Evolutionary conservation across 108 stramenopile genomes (phyloP).

Genomic region (Poteriospumella lacustris): DNA sequence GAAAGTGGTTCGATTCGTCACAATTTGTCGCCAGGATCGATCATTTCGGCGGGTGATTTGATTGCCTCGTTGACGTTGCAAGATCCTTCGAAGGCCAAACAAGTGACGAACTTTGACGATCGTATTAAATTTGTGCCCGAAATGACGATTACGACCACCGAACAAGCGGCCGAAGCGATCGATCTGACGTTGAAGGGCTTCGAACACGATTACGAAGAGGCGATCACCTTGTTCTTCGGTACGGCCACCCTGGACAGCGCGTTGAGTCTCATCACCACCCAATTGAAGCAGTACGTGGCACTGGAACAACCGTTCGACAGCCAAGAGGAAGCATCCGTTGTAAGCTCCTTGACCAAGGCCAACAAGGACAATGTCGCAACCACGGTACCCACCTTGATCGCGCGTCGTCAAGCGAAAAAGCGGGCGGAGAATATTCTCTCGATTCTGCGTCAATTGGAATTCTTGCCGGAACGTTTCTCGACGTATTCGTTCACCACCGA

Average conservation of each 20-base stretch:
- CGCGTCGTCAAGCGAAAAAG: neutral
- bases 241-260: slow-evolving; percentile 41
- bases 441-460: neutral
- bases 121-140: neutral
- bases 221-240: slow-evolving; percentile 1
- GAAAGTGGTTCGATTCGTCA: slow-evolving; percentile 88
- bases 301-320: slow-evolving; percentile 67
- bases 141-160: neutral
- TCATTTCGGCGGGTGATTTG: slow-evolving; percentile 89
- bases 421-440: neutral
- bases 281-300: slow-evolving; percentile 71
- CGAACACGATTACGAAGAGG: neutral
- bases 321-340: neutral
- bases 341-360: slow-evolving; percentile 5
- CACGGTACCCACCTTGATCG: neutral
- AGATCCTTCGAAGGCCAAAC: slow-evolving; percentile 89
- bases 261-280: slow-evolving; percentile 53
- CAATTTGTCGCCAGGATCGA: slow-evolving; percentile 80
- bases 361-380: neutral
- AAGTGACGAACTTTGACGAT: slow-evolving; percentile 67
- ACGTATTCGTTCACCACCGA: slow-evolving; percentile 47
- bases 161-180: neutral
- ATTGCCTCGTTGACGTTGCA: slow-evolving; percentile 84
- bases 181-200: neutral
- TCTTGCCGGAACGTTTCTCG: slow-evolving; percentile 20